A percentile compares a stretch with the other conserved stretches of the same genome.
Conservation (phyloP, 139 green algal species). For the Mesotaenium endlicherianum region DNA sequence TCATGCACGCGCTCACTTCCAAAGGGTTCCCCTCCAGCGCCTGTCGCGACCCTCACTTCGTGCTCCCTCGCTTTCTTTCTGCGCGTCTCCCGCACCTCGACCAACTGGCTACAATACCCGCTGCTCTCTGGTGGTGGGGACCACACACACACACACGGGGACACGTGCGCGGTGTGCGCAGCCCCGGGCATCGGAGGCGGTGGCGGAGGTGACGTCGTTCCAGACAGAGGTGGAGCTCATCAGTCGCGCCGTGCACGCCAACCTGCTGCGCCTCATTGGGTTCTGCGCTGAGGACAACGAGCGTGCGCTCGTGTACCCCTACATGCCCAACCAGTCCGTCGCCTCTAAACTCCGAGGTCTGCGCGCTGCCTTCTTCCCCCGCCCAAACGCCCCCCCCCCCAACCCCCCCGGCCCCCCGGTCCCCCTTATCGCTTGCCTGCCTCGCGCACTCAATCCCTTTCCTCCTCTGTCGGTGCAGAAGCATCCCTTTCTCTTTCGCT, state of each 20-base stretch:
- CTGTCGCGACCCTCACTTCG: too few species aligned
- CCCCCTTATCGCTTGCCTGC: neutral
- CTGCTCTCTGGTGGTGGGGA: too few species aligned
- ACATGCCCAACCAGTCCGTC: constrained; percentile 11
- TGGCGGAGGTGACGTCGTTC: constrained; percentile 46
- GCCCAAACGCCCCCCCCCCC: neutral
- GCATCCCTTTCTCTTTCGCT: neutral
- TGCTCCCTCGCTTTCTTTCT: too few species aligned
- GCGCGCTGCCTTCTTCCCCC: neutral
- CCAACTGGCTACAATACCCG: too few species aligned
- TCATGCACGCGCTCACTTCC: too few species aligned
- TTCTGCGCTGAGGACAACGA: constrained; percentile 50
- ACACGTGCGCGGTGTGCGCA: too few species aligned
- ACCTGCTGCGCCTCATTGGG: constrained; percentile 53
- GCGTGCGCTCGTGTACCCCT: constrained; percentile 10
- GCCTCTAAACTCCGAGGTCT: constrained; percentile 11
- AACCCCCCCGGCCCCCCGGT: neutral
- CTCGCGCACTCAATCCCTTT: too few species aligned
- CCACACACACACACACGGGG: too few species aligned
- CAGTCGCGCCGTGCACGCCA: constrained; percentile 26
- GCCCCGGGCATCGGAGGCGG: too few species aligned
- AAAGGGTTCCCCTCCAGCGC: too few species aligned
- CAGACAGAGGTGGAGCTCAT: constrained; percentile 58
- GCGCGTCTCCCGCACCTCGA: too few species aligned
- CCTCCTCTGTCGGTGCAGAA: neutral